phyloP scores from a whole-genome alignment of 2,329 filamentous ascomycete genomes.

The Fusarium sororula region DNA sequence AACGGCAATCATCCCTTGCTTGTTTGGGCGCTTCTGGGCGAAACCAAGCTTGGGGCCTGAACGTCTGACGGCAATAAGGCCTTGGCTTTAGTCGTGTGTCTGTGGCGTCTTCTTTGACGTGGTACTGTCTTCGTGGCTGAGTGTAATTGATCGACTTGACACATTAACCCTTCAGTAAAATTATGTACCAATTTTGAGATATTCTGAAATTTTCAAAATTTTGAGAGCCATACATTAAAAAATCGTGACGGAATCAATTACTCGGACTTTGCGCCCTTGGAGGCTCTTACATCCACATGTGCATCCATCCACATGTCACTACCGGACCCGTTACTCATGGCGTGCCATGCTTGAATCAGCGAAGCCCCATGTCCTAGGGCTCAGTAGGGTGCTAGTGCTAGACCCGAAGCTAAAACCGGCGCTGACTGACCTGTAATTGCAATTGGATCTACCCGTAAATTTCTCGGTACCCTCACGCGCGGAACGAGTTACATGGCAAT shows the following conservation, averaged over 20 bases:
- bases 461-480: conserved; percentile 12
- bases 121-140: conserved; percentile 1
- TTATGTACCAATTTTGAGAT: not conserved
- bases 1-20: conserved; percentile 26
- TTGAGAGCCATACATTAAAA: not conserved
- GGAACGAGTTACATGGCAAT: conserved; percentile 16
- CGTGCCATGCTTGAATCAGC: conserved; percentile 6
- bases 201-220: not conserved
- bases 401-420: conserved; percentile 21
- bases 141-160: not conserved
- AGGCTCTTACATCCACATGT: conserved; percentile 15
- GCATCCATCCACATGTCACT: conserved; percentile 9
- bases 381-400: conserved; percentile 12
- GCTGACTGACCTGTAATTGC: not conserved
- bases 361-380: conserved; percentile 24
- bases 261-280: not conserved
- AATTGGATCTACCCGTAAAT: not conserved
- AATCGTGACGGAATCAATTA: conserved; percentile 13
- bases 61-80: conserved; percentile 15
- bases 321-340: conserved; percentile 17
- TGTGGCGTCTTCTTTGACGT: conserved; percentile 8
- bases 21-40: not conserved
- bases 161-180: not conserved
- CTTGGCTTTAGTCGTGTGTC: conserved; percentile 5
- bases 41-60: conserved; percentile 27